Evolutionary conservation across 129 eudicot species (phyloP).

Genomic region (Calendula officinalis): DNA sequence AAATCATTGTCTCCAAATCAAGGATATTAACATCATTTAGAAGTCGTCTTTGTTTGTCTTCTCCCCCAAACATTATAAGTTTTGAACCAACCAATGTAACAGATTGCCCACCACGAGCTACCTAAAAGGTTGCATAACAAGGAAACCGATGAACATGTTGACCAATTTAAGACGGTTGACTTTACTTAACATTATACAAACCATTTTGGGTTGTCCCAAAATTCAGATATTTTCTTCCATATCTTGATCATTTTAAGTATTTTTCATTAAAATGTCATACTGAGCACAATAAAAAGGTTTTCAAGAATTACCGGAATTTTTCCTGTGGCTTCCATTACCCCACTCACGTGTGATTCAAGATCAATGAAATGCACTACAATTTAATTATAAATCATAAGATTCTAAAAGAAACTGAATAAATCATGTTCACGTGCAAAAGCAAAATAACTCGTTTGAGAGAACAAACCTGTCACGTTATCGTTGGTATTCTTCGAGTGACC

Average conservation of each 20-base stretch:
- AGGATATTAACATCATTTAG: conserved; percentile 82
- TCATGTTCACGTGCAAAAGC: conserved; percentile 1
- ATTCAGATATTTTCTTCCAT: neutral
- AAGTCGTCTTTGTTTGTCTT: conserved; percentile 65
- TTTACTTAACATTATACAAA: neutral
- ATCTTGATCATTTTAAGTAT: neutral
- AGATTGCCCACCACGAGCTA: conserved; percentile 92
- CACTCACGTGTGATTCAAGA: conserved; percentile 60
- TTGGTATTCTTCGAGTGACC: conserved; percentile 64
- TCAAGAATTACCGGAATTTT: conserved; percentile 63
- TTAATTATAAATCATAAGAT: conserved; percentile 22
- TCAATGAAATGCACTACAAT: conserved; percentile 75
- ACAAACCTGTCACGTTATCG: conserved; percentile 63
- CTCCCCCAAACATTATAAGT: conserved; percentile 95
- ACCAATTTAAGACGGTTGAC: conserved; percentile 3
- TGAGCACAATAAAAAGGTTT: conserved; percentile 10
- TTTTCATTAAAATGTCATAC: neutral
- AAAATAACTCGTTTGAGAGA: conserved; percentile 17
- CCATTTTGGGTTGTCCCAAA: neutral
- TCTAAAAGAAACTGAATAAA: conserved; percentile 10
- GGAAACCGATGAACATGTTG: conserved; percentile 10
- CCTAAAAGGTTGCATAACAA: conserved; percentile 40
- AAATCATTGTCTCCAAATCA: conserved; percentile 79
- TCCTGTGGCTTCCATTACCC: conserved; percentile 77
- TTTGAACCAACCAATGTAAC: conserved; percentile 76